Conservation (phyloP, 352 stramenopile genomes). For the Pythium insidiosum region DNA sequence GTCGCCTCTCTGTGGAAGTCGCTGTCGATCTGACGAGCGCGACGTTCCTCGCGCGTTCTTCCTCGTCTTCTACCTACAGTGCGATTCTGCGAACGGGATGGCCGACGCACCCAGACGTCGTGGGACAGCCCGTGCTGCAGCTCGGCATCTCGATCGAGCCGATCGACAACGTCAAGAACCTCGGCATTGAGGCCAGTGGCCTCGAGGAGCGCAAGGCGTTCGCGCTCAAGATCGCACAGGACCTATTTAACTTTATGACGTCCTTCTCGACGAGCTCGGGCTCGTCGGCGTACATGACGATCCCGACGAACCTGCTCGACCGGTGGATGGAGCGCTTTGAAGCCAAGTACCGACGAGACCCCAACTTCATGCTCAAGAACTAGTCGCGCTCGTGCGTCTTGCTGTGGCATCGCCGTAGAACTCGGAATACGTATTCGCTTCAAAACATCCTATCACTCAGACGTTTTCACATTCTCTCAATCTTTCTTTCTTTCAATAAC, state of each 20-base stretch:
- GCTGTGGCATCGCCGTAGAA: too few species aligned
- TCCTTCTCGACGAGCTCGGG: constrained; percentile 47
- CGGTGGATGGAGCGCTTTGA: constrained; percentile 81
- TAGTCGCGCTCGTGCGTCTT: too few species aligned
- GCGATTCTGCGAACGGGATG: constrained; percentile 35
- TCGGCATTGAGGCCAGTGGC: constrained; percentile 31
- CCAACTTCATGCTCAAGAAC: constrained; percentile 82
- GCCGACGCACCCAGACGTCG: constrained; percentile 32
- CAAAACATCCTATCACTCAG: too few species aligned
- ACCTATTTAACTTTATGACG: constrained; percentile 83
- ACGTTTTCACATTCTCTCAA: too few species aligned
- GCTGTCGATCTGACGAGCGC: too few species aligned
- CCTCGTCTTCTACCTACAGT: too few species aligned
- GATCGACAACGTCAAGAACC: constrained; percentile 31
- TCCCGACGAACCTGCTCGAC: constrained; percentile 81
- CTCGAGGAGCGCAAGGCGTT: constrained; percentile 41
- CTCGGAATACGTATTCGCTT: too few species aligned
- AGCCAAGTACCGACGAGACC: constrained; percentile 61
- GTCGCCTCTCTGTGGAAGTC: background rate
- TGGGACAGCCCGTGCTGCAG: constrained; percentile 25
- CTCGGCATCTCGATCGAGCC: constrained; percentile 34
- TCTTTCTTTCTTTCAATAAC: too few species aligned
- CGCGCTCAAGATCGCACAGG: constrained; percentile 79
- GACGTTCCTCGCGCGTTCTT: too few species aligned
- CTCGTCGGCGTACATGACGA: constrained; percentile 49